These are phyloP conservation scores for Pochonia chlamydosporia DNA, from an alignment of 2,329 filamentous ascomycete genomes.

Conservation along the genomic window DNA sequence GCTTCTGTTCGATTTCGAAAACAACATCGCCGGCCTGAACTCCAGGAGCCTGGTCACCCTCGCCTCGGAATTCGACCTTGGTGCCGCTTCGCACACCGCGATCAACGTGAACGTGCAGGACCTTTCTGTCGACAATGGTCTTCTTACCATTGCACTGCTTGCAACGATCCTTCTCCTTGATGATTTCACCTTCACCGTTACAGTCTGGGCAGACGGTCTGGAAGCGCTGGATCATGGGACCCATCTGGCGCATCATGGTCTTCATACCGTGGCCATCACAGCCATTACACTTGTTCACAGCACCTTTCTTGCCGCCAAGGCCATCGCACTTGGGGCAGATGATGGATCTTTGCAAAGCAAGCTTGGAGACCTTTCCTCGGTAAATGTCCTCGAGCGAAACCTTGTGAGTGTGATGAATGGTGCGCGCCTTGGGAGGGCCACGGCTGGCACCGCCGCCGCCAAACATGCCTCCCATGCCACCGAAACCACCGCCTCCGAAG, in stretches of 20 bases:
- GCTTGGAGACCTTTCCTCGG: conserved; percentile 94
- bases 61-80: conserved; percentile 94
- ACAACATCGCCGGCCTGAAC: conserved; percentile 93
- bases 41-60: conserved; percentile 92
- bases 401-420: conserved; percentile 97
- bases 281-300: conserved; percentile 86
- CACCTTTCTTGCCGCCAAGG: conserved; percentile 91
- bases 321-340: conserved; percentile 95
- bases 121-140: conserved; percentile 94
- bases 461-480: conserved; percentile 67
- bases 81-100: conserved; percentile 88
- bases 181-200: conserved; percentile 93
- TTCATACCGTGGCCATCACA: conserved; percentile 97
- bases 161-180: conserved; percentile 96
- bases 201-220: conserved; percentile 98
- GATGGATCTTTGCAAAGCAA: conserved; percentile 93
- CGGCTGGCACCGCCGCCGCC: conserved; percentile 65
- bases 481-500: conserved; percentile 72
- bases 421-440: conserved; percentile 82
- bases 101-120: conserved; percentile 96
- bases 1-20: conserved; percentile 99
- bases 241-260: conserved; percentile 99
- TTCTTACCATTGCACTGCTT: conserved; percentile 97
- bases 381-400: conserved; percentile 97
- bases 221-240: conserved; percentile 99